phyloP scores from a whole-genome alignment of 179 eudicot genomes.

The Beta macrorhiza region DNA sequence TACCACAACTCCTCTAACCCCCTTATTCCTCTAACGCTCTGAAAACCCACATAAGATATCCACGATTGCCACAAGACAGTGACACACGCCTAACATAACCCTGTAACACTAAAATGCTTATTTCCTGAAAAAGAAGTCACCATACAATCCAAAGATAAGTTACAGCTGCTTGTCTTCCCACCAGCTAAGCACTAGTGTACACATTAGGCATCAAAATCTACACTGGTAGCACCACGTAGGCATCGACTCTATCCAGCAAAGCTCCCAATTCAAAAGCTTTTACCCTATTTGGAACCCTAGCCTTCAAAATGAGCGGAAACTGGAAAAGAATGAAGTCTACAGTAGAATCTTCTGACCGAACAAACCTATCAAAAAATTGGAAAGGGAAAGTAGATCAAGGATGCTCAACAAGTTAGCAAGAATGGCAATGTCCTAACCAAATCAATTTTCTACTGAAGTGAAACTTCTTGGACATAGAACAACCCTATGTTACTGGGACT shows the following conservation, averaged over 20 bases:
- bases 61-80: background rate
- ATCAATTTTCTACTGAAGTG: background rate
- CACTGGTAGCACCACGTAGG: background rate
- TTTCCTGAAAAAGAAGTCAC: background rate
- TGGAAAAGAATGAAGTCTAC: background rate
- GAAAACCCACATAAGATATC: background rate
- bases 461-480: background rate
- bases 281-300: background rate
- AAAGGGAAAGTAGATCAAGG: background rate
- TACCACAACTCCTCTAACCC: background rate
- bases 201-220: background rate
- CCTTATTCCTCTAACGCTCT: background rate
- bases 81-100: background rate
- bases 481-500: too few relatives aligned
- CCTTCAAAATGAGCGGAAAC: background rate
- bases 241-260: background rate
- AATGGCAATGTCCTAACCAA: background rate
- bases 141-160: background rate
- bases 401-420: background rate
- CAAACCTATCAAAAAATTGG: background rate
- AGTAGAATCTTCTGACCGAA: background rate
- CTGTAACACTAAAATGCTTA: background rate
- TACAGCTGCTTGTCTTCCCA: background rate
- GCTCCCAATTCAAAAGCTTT: background rate
- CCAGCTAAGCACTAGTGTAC: background rate